Evolutionary conservation across 257 asterid species (phyloP).

Genomic region (Solanum ossicruentum): DNA sequence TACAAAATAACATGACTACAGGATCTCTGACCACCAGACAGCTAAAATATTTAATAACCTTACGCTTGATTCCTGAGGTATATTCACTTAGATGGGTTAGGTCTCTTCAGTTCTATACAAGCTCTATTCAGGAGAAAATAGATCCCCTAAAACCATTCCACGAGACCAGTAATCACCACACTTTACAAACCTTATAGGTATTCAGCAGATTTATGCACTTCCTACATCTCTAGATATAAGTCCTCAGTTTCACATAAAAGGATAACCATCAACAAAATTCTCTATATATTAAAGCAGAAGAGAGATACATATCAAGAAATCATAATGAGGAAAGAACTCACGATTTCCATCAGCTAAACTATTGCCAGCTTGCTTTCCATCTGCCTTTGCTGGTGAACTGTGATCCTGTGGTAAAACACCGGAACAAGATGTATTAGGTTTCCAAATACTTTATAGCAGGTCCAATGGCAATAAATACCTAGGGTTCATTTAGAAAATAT

Average conservation of each 20-base stretch:
- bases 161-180: neutral
- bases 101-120: neutral
- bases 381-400: constrained; percentile 17
- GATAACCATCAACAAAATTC: neutral
- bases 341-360: constrained; percentile 35
- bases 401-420: constrained; percentile 26
- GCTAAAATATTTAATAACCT: neutral
- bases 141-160: neutral
- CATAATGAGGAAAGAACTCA: constrained; percentile 21
- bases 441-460: neutral
- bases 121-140: neutral
- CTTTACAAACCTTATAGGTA: neutral
- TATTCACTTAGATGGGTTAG: neutral
- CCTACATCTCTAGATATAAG: neutral
- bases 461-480: neutral
- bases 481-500: neutral
- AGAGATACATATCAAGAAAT: neutral
- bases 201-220: neutral
- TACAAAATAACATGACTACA: neutral
- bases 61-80: neutral
- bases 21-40: neutral
- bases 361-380: constrained; percentile 18
- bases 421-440: neutral
- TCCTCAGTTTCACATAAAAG: neutral
- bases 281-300: neutral